Percentiles rank a stretch among this genome's conserved stretches.
These are phyloP conservation scores for Mycosphaerella sp. DNA, from an alignment of 2,329 filamentous ascomycete species.

Conservation along the genomic window DNA sequence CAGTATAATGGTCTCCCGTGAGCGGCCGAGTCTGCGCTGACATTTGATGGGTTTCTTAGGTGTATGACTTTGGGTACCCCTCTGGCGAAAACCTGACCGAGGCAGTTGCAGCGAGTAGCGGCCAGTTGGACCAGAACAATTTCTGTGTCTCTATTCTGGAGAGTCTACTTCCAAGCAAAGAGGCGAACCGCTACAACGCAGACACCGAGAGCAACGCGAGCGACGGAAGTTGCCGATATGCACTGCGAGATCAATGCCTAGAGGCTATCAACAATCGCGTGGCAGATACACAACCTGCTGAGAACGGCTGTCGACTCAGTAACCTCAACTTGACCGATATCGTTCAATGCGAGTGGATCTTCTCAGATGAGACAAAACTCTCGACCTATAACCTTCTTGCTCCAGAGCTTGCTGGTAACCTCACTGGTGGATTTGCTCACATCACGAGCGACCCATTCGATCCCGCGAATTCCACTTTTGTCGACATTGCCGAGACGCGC, in stretches of 20 bases:
- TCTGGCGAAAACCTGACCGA: conserved; percentile 1
- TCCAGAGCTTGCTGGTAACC: neutral
- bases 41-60: neutral
- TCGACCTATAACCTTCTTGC: conserved; percentile 10
- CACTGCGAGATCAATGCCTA: conserved; percentile 9
- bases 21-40: neutral
- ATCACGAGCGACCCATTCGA: conserved; percentile 11
- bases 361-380: conserved; percentile 4
- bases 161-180: conserved; percentile 2
- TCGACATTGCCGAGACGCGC: conserved; percentile 8
- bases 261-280: conserved; percentile 8
- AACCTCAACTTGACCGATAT: conserved; percentile 6
- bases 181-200: conserved; percentile 4
- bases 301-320: conserved; percentile 8
- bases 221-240: conserved; percentile 11
- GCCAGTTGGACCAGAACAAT: conserved; percentile 11
- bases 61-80: conserved; percentile 10
- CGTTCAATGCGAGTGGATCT: conserved; percentile 9
- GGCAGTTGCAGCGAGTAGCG: conserved; percentile 7
- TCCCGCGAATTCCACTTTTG: conserved; percentile 5
- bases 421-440: conserved; percentile 12
- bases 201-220: conserved; percentile 13
- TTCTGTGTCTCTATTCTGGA: conserved; percentile 16
- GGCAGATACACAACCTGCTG: conserved; percentile 7
- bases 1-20: neutral